Conservation (phyloP, 2,329 filamentous ascomycete genomes). For the Colletotrichum sojae region DNA sequence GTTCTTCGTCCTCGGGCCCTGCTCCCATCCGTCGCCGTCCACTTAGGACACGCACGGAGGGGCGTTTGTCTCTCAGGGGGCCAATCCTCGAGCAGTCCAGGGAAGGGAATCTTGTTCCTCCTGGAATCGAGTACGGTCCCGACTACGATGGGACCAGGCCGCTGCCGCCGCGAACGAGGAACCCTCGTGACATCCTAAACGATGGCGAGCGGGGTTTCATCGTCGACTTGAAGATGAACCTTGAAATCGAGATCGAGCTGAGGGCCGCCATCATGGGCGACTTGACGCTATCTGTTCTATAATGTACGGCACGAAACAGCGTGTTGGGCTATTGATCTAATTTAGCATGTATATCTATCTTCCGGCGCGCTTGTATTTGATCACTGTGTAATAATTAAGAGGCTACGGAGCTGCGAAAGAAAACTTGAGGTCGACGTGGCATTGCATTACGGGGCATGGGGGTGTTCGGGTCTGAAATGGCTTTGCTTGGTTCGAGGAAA, state of each 20-base stretch:
- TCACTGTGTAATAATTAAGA: conserved; percentile 8
- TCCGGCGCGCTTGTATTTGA: background rate
- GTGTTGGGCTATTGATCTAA: background rate
- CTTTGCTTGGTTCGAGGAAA: too few relatives aligned
- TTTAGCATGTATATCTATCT: conserved; percentile 8
- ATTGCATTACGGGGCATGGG: background rate
- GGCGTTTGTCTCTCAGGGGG: conserved; percentile 21
- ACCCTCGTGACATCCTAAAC: conserved; percentile 34
- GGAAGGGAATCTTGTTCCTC: conserved; percentile 18
- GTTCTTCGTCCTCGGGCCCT: conserved; percentile 27
- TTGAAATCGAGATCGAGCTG: conserved; percentile 32
- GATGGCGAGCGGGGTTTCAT: conserved; percentile 38
- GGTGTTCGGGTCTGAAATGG: conserved; percentile 16
- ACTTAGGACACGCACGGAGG: conserved; percentile 18
- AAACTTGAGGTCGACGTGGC: background rate
- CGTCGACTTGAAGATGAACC: conserved; percentile 32
- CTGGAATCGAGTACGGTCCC: conserved; percentile 24
- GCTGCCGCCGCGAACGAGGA: conserved; percentile 29
- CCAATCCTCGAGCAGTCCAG: conserved; percentile 20
- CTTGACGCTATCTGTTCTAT: conserved; percentile 34
- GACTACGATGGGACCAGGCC: conserved; percentile 21
- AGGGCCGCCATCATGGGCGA: conserved; percentile 36
- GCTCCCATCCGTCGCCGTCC: conserved; percentile 28
- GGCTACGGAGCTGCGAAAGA: background rate
- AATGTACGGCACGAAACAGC: background rate